These are phyloP conservation scores for Syncephalastrum sp. DNA, from an alignment of 371 early-diverging fungal genomes.

Conservation along the genomic window DNA sequence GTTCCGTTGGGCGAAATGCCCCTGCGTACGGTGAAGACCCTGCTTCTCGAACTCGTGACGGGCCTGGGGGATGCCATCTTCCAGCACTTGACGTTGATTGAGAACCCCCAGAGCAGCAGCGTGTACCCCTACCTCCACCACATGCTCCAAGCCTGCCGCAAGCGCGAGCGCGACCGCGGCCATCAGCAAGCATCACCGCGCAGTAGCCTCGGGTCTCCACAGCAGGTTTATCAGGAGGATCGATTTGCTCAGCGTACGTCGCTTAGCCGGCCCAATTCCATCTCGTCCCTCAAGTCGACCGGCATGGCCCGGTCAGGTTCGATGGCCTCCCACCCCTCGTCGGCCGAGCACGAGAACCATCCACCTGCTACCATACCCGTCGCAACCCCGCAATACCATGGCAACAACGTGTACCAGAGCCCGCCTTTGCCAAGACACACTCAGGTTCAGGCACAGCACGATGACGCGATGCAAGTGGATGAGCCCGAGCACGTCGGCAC, in stretches of 20 bases:
- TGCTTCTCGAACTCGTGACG: constrained; percentile 76
- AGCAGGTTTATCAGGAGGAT: constrained; percentile 4
- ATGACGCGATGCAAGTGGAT: constrained; percentile 38
- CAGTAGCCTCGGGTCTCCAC: constrained; percentile 7
- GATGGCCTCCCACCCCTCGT: constrained; percentile 17
- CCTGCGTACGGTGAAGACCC: constrained; percentile 89
- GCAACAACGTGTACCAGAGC: constrained; percentile 5
- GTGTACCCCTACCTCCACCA: constrained; percentile 70
- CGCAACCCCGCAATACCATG: constrained; percentile 3
- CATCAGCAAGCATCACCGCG: constrained; percentile 18
- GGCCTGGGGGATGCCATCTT: constrained; percentile 65
- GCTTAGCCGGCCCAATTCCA: constrained; percentile 33
- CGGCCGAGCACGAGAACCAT: constrained; percentile 11
- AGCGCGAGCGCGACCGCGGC: constrained; percentile 41
- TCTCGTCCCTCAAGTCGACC: constrained; percentile 27
- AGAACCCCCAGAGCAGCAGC: constrained; percentile 60
- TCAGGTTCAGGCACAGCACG: constrained; percentile 3
- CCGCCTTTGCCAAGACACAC: background rate
- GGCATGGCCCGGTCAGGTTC: constrained; percentile 29
- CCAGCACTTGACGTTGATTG: constrained; percentile 63
- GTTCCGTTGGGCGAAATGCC: constrained; percentile 90
- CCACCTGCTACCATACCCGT: constrained; percentile 11
- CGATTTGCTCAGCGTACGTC: constrained; percentile 21
- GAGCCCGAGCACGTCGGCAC: constrained; percentile 8
- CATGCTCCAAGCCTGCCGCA: constrained; percentile 66